A percentile compares a stretch with the other conserved stretches of the same genome.
phyloP scores from a whole-genome alignment of 2,329 filamentous ascomycete species.

The Xylaria sp. region DNA sequence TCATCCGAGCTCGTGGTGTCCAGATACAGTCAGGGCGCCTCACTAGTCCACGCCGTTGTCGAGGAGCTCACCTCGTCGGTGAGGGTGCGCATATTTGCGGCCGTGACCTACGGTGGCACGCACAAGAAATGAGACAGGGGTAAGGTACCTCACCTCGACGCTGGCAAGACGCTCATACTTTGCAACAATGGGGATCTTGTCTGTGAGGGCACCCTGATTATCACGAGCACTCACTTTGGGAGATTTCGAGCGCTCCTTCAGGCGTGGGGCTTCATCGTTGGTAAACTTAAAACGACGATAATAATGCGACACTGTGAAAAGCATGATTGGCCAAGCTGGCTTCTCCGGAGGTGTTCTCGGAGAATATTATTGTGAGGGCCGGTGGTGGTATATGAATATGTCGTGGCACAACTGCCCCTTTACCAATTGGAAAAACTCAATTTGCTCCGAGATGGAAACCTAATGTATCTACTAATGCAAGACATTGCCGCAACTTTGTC shows the following conservation, averaged over 20 bases:
- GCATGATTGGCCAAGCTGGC: background rate
- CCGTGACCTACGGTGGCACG: slow-evolving; percentile 50
- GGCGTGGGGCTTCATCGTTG: slow-evolving; percentile 32
- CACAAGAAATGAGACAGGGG: slow-evolving; percentile 48
- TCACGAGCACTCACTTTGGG: slow-evolving; percentile 22
- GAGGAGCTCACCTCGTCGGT: slow-evolving; percentile 37
- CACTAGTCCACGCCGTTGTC: slow-evolving; percentile 50
- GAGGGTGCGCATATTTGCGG: slow-evolving; percentile 16
- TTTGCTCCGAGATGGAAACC: background rate
- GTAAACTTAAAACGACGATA: slow-evolving; percentile 2
- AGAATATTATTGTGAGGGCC: background rate
- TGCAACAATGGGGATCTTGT: slow-evolving; percentile 63
- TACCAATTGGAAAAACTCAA: background rate
- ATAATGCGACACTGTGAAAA: background rate
- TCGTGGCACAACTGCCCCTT: background rate
- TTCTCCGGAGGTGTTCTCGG: background rate
- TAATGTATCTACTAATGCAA: background rate
- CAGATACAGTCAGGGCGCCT: slow-evolving; percentile 50
- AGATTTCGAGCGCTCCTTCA: slow-evolving; percentile 5
- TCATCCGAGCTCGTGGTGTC: slow-evolving; percentile 51
- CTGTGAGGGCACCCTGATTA: slow-evolving; percentile 54
- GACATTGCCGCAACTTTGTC: background rate
- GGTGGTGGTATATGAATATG: background rate
- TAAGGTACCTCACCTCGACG: slow-evolving; percentile 48
- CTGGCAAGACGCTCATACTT: slow-evolving; percentile 52